phyloP scores from a whole-genome alignment of 2,329 filamentous ascomycete species.

The Thelonectria discophora region DNA sequence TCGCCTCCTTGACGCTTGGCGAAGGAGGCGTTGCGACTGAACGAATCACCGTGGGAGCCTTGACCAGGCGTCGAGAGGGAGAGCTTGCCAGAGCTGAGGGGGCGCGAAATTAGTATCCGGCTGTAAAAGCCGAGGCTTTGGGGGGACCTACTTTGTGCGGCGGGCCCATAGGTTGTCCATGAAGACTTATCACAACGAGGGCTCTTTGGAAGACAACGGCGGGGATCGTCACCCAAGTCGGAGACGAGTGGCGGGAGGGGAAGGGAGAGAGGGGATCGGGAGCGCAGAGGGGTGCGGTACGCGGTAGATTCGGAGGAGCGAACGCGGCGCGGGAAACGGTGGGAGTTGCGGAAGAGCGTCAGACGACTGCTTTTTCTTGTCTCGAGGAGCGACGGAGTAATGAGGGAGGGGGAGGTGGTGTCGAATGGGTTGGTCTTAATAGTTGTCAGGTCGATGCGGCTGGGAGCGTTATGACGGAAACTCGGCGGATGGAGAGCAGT shows the following conservation, averaged over 20 bases:
- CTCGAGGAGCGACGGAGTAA: constrained; percentile 12
- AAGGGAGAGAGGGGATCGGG: constrained; percentile 10
- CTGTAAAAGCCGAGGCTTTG: constrained; percentile 9
- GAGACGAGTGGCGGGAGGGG: constrained; percentile 21
- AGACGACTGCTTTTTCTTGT: constrained; percentile 8
- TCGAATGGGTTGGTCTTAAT: constrained; percentile 7
- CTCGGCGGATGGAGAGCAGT: constrained; percentile 13
- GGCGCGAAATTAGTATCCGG: constrained; percentile 29
- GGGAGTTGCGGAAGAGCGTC: constrained; percentile 11
- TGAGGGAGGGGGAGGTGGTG: constrained; percentile 25
- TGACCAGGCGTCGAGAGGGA: constrained; percentile 80
- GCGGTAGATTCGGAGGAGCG: constrained; percentile 1
- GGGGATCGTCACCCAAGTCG: constrained; percentile 38
- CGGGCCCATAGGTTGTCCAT: constrained; percentile 81
- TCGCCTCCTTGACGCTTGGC: constrained; percentile 80
- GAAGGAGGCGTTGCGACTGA: constrained; percentile 69
- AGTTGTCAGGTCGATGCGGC: neutral
- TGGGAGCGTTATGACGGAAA: constrained; percentile 6
- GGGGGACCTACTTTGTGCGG: constrained; percentile 76
- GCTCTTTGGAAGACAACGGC: constrained; percentile 34
- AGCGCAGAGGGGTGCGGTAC: neutral
- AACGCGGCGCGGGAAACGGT: constrained; percentile 8
- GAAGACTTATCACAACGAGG: constrained; percentile 48
- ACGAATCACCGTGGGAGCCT: constrained; percentile 62
- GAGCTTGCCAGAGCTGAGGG: constrained; percentile 81